These are phyloP conservation scores for Leccinum rimulosum DNA, from an alignment of 768 basidiomycete genomes.

Conservation along the genomic window DNA sequence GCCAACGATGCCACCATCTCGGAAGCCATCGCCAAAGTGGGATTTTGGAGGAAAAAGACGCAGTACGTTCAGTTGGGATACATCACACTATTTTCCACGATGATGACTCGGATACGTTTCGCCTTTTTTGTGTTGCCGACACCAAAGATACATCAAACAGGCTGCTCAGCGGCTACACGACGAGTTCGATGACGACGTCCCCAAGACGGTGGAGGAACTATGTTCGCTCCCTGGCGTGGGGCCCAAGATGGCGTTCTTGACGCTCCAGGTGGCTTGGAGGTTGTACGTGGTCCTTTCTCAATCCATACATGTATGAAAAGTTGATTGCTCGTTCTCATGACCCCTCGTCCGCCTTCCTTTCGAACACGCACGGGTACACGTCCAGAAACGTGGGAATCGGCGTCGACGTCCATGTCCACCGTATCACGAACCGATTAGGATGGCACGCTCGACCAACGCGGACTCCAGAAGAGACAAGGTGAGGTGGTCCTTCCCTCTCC, in stretches of 20 bases:
- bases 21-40: conserved; percentile 82
- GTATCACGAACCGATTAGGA: conserved; percentile 89
- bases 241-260: conserved; percentile 93
- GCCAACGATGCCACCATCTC: conserved; percentile 65
- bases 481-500: background rate
- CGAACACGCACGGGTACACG: background rate
- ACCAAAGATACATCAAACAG: conserved; percentile 67
- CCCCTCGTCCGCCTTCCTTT: background rate
- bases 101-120: background rate
- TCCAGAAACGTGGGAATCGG: conserved; percentile 84
- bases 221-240: conserved; percentile 90
- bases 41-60: conserved; percentile 90
- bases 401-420: conserved; percentile 94
- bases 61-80: conserved; percentile 42
- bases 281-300: conserved; percentile 43
- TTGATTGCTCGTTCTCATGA: background rate
- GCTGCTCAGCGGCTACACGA: conserved; percentile 68
- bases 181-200: conserved; percentile 80
- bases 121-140: background rate
- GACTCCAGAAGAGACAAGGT: conserved; percentile 88
- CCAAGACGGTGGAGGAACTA: conserved; percentile 83
- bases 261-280: conserved; percentile 83
- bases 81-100: background rate
- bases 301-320: background rate
- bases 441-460: conserved; percentile 90